Evolutionary conservation across 2,329 filamentous ascomycete genomes (phyloP).

Genomic region (Pseudohalonectria lignicola): DNA sequence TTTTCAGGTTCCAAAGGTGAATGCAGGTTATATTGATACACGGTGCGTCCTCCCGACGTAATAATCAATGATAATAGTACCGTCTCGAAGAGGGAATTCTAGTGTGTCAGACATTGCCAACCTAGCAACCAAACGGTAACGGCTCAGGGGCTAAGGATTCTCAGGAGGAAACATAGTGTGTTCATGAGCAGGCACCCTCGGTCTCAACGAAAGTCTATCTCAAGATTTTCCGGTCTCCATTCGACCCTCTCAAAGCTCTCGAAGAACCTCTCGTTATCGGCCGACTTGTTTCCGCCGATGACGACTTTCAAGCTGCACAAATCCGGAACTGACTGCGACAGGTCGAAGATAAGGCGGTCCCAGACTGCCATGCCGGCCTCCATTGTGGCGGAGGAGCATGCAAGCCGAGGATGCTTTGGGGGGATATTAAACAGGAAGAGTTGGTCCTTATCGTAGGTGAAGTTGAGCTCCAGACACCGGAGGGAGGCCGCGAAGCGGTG

Average conservation of each 20-base stretch:
- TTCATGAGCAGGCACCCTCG: no score
- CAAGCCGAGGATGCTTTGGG: neutral
- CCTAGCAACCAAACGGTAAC: no score
- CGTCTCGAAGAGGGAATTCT: no score
- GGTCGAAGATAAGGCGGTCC: neutral
- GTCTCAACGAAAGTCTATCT: no score
- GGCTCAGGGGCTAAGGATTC: no score
- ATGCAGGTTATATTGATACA: no score
- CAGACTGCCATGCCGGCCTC: conserved; percentile 1
- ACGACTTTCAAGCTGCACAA: neutral
- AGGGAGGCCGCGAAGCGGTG: neutral
- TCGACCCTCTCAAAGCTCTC: neutral
- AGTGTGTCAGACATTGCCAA: no score
- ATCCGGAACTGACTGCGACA: neutral
- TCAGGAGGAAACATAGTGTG: no score
- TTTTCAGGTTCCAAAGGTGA: no score
- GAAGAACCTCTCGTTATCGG: neutral
- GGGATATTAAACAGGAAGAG: conserved; percentile 1
- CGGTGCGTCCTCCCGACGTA: no score
- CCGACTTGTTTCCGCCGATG: neutral
- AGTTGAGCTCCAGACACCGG: neutral
- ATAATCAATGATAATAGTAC: no score
- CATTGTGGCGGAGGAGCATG: neutral
- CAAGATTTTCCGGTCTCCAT: conserved; percentile 1
- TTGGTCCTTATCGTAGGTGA: conserved; percentile 1